Evolutionary conservation across 306 rosid genomes (phyloP).

Genomic region (Dalbergia cultrata): DNA sequence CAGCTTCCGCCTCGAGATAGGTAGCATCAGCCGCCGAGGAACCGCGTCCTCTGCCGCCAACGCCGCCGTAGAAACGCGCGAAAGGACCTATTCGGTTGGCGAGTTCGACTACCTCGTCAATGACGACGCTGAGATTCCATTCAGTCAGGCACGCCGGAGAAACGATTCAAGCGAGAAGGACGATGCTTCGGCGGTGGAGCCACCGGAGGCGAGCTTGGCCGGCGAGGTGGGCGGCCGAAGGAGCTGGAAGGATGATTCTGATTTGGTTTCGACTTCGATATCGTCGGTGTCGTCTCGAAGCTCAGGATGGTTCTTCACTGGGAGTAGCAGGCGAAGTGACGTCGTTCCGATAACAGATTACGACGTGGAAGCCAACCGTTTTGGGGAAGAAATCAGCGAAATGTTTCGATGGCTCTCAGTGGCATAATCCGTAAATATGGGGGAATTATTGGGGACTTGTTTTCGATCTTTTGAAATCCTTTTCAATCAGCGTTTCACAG

Average conservation of each 20-base stretch:
- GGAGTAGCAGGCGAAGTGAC: constrained; percentile 84
- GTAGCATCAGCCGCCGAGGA: constrained; percentile 62
- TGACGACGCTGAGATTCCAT: constrained; percentile 68
- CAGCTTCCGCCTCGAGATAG: constrained; percentile 74
- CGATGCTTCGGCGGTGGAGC: constrained; percentile 38
- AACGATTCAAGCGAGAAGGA: constrained; percentile 61
- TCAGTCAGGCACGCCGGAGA: constrained; percentile 51
- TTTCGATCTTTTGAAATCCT: background rate
- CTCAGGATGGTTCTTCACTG: constrained; percentile 79
- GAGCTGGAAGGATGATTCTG: constrained; percentile 84
- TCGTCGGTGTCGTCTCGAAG: constrained; percentile 70
- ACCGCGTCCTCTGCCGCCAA: constrained; percentile 11
- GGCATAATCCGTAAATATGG: constrained; percentile 63
- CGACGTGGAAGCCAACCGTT: constrained; percentile 60
- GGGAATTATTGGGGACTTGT: background rate
- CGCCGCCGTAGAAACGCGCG: constrained; percentile 32
- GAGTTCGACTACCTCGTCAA: constrained; percentile 77
- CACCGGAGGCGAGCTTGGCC: constrained; percentile 45
- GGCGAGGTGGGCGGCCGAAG: constrained; percentile 61
- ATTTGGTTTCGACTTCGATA: constrained; percentile 61
- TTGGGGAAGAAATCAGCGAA: constrained; percentile 82
- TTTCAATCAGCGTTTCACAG: background rate
- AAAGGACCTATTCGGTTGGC: constrained; percentile 77
- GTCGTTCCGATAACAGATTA: constrained; percentile 52
- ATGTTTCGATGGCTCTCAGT: constrained; percentile 85